Percentiles rank a stretch among this genome's conserved stretches.
Evolutionary conservation across 2,329 filamentous ascomycete species (phyloP).

Genomic region (Phaeosphaeriaceae sp.): DNA sequence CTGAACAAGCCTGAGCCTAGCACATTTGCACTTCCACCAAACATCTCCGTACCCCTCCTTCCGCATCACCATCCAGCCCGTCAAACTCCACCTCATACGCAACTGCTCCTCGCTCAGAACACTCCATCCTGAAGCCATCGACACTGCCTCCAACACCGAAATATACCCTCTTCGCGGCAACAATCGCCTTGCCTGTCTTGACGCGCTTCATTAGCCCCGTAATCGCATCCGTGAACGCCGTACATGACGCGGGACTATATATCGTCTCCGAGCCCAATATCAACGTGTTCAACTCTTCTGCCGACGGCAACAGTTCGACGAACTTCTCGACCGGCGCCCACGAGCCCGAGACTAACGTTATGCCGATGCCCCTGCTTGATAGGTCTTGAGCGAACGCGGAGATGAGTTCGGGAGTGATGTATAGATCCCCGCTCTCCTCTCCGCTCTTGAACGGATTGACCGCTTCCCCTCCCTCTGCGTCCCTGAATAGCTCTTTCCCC

Average conservation of each 20-base stretch:
- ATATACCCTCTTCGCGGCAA: conserved; percentile 81
- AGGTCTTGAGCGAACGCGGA: conserved; percentile 67
- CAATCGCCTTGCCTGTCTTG: conserved; percentile 66
- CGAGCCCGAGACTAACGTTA: conserved; percentile 76
- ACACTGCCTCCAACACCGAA: conserved; percentile 86
- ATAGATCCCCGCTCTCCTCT: conserved; percentile 63
- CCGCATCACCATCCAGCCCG: conserved; percentile 48
- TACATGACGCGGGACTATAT: conserved; percentile 76
- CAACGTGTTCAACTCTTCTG: conserved; percentile 49
- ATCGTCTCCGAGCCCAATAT: conserved; percentile 83
- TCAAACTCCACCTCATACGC: conserved; percentile 60
- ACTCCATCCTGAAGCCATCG: conserved; percentile 70
- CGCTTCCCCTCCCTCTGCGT: background rate
- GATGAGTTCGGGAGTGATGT: conserved; percentile 67
- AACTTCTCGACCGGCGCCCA: conserved; percentile 70
- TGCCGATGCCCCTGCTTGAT: conserved; percentile 56
- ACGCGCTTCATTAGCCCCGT: conserved; percentile 64
- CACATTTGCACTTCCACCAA: conserved; percentile 56
- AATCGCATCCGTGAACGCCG: conserved; percentile 73
- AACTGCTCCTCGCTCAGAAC: conserved; percentile 52
- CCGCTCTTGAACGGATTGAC: conserved; percentile 28
- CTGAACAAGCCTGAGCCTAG: background rate
- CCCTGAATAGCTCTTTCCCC: conserved; percentile 19
- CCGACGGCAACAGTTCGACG: conserved; percentile 62
- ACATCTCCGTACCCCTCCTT: conserved; percentile 54